Conservation (phyloP, 1,284 basidiomycete species). For the Thelephora terrestris region DNA sequence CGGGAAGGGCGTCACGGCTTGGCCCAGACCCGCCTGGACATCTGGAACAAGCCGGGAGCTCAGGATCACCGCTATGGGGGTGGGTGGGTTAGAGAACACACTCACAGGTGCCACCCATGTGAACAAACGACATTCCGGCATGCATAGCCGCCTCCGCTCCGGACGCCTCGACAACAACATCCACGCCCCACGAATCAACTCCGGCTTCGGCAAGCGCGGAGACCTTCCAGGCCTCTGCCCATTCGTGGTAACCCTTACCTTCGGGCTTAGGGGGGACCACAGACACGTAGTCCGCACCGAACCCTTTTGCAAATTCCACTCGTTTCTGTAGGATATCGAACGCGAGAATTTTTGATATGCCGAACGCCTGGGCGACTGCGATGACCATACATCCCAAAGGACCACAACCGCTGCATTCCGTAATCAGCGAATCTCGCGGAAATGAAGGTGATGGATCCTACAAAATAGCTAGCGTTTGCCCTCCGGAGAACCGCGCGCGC, state of each 20-base stretch:
- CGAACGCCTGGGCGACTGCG: conserved; percentile 44
- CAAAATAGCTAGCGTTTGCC: conserved; percentile 14
- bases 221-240: conserved; percentile 10
- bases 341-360: conserved; percentile 33
- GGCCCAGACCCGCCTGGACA: conserved; percentile 13
- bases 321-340: conserved; percentile 44
- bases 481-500: conserved; percentile 11
- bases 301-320: conserved; percentile 41
- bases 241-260: conserved; percentile 21
- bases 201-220: conserved; percentile 9
- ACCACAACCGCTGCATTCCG: conserved; percentile 22
- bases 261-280: conserved; percentile 33
- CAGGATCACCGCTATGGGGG: background rate
- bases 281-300: conserved; percentile 44
- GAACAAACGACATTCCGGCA: conserved; percentile 12
- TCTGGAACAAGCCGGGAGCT: conserved; percentile 4
- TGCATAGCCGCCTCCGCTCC: conserved; percentile 42
- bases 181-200: conserved; percentile 29
- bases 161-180: conserved; percentile 49
- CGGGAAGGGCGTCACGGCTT: conserved; percentile 11
- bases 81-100: background rate
- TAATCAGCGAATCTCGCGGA: background rate
- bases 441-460: conserved; percentile 4
- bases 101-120: conserved; percentile 12
- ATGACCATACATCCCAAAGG: conserved; percentile 48